Base-by-base conservation (phyloP, 2,329 filamentous ascomycete genomes). In the Massarina eburnea region DNA sequence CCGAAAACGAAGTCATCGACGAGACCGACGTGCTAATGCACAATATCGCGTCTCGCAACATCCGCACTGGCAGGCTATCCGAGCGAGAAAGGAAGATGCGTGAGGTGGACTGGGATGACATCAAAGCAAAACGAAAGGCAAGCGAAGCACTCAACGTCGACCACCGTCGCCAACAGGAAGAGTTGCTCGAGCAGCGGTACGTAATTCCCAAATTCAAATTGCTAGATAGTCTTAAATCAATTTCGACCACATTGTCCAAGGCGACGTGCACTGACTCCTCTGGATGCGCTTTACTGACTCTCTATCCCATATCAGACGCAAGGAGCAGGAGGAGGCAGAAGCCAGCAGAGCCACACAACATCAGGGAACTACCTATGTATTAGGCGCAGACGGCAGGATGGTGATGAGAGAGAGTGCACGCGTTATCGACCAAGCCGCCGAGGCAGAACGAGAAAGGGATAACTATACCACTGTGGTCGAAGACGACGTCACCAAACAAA, bases 401-500 rank as follows among this genome's bases (percentile, higher is more conserved):
- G 80, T 89, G 10, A 71, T 89, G 35, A 84, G 90, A 62, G 82
- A 88, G 56, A 77, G 76, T 39, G 86, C 86, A 1, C 76, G 87
- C 14, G 76, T 81, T 30, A 80, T 91, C 51, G 83, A 91, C 66
- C 79, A 85, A 4, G 84, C 88, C 62, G 83, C 83, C 22, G 76
- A 80, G 34, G 84, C 81, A 3, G 77, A 76, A 4, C 76, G 78
- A 19, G 77, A 76, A 37, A 75, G 78, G 29, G 77, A 79, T 27
- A 66, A 71, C 8, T 66, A 78, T 59, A 81, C 86, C 59, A 80
- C 82, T 39, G 78, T 88, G 22, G 87, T 90, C 58, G 88, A 92
- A 65, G 85, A 90, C 71, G 87, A 91, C 58, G 85, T 92, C 57
- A 89, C 88, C 1, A 80, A 80, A 15, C 78, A 84, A 42, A 81